A percentile compares a stretch with the other conserved stretches of the same genome.
phyloP scores from a whole-genome alignment of 352 stramenopile genomes.

The Phytophthora kernoviae region DNA sequence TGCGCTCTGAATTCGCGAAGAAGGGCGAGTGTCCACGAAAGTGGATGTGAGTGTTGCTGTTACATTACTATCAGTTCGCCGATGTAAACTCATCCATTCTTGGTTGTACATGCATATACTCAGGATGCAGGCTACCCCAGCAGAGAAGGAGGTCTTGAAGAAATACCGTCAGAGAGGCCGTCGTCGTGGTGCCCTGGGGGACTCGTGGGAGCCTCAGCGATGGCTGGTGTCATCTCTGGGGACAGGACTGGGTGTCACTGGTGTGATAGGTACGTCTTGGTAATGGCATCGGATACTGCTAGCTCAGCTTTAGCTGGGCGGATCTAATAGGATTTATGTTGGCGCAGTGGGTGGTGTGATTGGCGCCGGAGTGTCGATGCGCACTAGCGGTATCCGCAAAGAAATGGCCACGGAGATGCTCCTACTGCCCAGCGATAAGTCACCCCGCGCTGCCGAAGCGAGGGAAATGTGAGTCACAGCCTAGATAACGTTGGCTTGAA shows the following conservation, averaged over 20 bases:
- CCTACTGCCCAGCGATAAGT: slow-evolving; percentile 15
- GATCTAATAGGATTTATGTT: background rate
- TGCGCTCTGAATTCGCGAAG: slow-evolving; percentile 12
- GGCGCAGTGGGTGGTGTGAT: slow-evolving; percentile 12
- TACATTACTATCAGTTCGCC: background rate
- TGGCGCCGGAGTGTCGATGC: slow-evolving; percentile 15
- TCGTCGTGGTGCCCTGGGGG: slow-evolving; percentile 11
- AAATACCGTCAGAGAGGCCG: slow-evolving; percentile 18
- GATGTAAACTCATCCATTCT: background rate
- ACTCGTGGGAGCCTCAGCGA: slow-evolving; percentile 9
- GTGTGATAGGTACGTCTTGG: slow-evolving; percentile 12
- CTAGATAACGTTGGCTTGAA: no score
- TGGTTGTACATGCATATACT: no score
- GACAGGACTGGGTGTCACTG: slow-evolving; percentile 12
- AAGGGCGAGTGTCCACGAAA: slow-evolving; percentile 1
- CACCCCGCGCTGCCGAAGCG: slow-evolving; percentile 11
- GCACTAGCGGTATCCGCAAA: slow-evolving; percentile 11
- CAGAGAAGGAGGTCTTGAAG: slow-evolving; percentile 9
- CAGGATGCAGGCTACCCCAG: slow-evolving; percentile 12
- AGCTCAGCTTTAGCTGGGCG: no score
- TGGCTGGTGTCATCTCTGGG: slow-evolving; percentile 15
- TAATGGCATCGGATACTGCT: background rate
- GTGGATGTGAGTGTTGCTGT: slow-evolving; percentile 9
- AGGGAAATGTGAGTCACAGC: slow-evolving; percentile 18
- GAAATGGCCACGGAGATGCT: slow-evolving; percentile 19